Percentiles rank a stretch among this genome's conserved stretches.
Conservation (phyloP, 768 basidiomycete species). For the Hygrocybe coccinea region DNA sequence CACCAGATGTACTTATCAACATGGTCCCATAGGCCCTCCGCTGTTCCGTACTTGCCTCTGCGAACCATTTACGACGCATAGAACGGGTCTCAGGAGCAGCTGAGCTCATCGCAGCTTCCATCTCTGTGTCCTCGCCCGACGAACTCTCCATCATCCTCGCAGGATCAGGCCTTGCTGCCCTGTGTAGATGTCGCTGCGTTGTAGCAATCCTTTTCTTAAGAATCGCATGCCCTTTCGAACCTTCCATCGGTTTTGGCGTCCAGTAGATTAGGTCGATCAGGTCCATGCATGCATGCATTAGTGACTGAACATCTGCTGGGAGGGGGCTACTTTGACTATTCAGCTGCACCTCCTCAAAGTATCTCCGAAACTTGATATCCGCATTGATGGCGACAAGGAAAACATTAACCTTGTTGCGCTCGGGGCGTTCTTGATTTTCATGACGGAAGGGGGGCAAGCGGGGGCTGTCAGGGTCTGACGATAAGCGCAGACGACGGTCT, state of each 20-base stretch:
- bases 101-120: background rate
- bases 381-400: conserved; percentile 21
- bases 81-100: background rate
- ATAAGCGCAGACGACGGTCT: conserved; percentile 15
- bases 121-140: conserved; percentile 8
- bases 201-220: background rate
- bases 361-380: conserved; percentile 21
- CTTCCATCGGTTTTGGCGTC: conserved; percentile 12
- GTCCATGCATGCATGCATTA: conserved; percentile 16
- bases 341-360: conserved; percentile 14
- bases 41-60: conserved; percentile 9
- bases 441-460: conserved; percentile 17
- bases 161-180: conserved; percentile 5
- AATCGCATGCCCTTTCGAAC: conserved; percentile 6
- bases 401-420: conserved; percentile 9
- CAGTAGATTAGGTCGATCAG: conserved; percentile 20
- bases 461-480: conserved; percentile 12
- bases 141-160: conserved; percentile 6
- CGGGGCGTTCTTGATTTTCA: conserved; percentile 3
- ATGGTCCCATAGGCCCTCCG: conserved; percentile 17
- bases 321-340: conserved; percentile 9
- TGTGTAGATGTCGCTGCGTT: conserved; percentile 7
- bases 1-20: conserved; percentile 17
- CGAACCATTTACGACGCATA: conserved; percentile 7
- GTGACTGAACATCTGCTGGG: conserved; percentile 17